These are phyloP conservation scores for Ploettnerulaceae sp. DNA, from an alignment of 2,329 filamentous ascomycete species.

Conservation along the genomic window DNA sequence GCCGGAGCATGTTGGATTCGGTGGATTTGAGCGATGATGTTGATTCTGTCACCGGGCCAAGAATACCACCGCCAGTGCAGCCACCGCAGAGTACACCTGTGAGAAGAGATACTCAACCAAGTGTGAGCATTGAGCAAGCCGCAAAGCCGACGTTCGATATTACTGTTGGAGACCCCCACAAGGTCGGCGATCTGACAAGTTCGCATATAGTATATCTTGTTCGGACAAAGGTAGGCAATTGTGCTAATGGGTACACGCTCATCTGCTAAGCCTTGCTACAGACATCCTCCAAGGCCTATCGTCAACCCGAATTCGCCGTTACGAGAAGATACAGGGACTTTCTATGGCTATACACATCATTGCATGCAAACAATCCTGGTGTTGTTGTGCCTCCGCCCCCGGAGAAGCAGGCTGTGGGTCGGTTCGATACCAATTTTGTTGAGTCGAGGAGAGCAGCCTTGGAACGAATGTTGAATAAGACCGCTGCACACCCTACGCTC, in stretches of 20 bases:
- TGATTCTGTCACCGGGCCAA: slow-evolving; percentile 45
- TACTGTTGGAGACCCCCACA: slow-evolving; percentile 91
- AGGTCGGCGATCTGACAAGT: slow-evolving; percentile 93
- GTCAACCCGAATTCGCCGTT: slow-evolving; percentile 86
- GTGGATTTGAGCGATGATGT: slow-evolving; percentile 68
- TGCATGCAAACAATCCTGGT: slow-evolving; percentile 92
- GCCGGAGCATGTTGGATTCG: slow-evolving; percentile 53
- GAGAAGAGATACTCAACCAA: slow-evolving; percentile 58
- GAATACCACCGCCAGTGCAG: slow-evolving; percentile 62
- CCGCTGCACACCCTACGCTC: slow-evolving; percentile 78
- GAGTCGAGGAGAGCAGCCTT: slow-evolving; percentile 85
- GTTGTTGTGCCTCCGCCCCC: slow-evolving; percentile 93
- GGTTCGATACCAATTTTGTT: slow-evolving; percentile 95
- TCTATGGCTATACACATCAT: slow-evolving; percentile 91
- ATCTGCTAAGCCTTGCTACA: slow-evolving; percentile 36
- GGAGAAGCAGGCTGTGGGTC: slow-evolving; percentile 94
- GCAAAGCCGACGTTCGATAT: slow-evolving; percentile 90
- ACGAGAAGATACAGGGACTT: slow-evolving; percentile 95
- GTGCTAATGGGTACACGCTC: background rate
- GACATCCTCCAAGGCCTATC: slow-evolving; percentile 96
- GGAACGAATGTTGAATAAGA: slow-evolving; percentile 98
- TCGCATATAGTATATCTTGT: slow-evolving; percentile 98
- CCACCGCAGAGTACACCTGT: slow-evolving; percentile 49
- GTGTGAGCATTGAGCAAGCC: slow-evolving; percentile 87
- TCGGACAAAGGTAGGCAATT: slow-evolving; percentile 68